Evolutionary conservation across 768 basidiomycete genomes (phyloP).

Genomic region (Phaeotremella skinneri): DNA sequence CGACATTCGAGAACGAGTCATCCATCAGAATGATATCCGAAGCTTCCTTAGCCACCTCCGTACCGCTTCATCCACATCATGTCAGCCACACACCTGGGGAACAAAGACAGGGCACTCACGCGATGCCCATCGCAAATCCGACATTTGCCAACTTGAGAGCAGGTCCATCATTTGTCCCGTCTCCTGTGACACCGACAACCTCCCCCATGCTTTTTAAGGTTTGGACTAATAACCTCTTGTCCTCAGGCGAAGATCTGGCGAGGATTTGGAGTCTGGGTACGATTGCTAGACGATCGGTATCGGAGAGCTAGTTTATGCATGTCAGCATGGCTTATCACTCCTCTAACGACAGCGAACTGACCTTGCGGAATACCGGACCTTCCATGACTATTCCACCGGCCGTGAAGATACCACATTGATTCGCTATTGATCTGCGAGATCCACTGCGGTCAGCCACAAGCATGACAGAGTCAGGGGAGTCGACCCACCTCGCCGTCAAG

Average conservation of each 20-base stretch:
- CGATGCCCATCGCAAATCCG: conserved; percentile 66
- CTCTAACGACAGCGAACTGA: conserved; percentile 4
- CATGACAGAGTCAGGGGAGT: background rate
- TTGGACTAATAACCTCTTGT: conserved; percentile 90
- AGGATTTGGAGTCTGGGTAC: conserved; percentile 92
- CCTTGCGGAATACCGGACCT: conserved; percentile 78
- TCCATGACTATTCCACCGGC: conserved; percentile 97
- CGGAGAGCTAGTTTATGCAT: conserved; percentile 56
- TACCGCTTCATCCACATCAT: conserved; percentile 72
- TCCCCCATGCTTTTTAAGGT: conserved; percentile 82
- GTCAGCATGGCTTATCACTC: background rate
- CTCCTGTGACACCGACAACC: conserved; percentile 86
- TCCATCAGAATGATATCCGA: conserved; percentile 96
- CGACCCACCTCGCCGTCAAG: conserved; percentile 55
- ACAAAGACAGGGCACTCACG: conserved; percentile 22
- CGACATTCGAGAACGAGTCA: conserved; percentile 76
- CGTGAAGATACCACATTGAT: conserved; percentile 92
- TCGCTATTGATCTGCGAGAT: conserved; percentile 75
- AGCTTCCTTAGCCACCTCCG: conserved; percentile 97
- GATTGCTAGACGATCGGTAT: conserved; percentile 70
- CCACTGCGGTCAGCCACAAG: background rate
- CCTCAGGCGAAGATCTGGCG: conserved; percentile 94
- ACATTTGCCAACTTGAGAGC: conserved; percentile 94
- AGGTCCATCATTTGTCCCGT: conserved; percentile 96
- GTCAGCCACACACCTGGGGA: conserved; percentile 53